These are phyloP conservation scores for Cystobasidium sp. DNA, from an alignment of 1,284 basidiomycete genomes.

Conservation along the genomic window DNA sequence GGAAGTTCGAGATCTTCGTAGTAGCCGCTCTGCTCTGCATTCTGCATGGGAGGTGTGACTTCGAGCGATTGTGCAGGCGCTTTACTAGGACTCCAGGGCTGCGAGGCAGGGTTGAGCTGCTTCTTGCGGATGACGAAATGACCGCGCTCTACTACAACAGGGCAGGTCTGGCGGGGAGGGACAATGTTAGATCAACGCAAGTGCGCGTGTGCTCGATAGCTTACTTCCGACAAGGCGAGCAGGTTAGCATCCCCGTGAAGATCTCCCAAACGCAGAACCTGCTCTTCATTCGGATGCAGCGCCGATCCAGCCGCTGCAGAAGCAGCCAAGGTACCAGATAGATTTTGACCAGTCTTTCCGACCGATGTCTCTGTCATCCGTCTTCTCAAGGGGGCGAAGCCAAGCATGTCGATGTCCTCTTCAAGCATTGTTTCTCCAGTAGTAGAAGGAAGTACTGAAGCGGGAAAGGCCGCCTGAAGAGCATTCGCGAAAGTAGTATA, in stretches of 20 bases:
- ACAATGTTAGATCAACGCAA: not conserved
- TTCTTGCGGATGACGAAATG: conserved; percentile 42
- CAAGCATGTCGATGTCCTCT: conserved; percentile 87
- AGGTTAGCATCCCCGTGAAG: conserved; percentile 74
- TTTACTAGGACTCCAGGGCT: conserved; percentile 36
- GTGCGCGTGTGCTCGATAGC: conserved; percentile 45
- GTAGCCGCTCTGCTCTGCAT: conserved; percentile 4
- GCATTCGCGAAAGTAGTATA: conserved; percentile 72
- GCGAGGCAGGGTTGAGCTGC: conserved; percentile 47
- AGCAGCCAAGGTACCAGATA: conserved; percentile 6
- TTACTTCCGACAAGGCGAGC: conserved; percentile 67
- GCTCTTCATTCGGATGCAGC: conserved; percentile 91
- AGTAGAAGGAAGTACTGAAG: conserved; percentile 64
- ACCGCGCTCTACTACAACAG: conserved; percentile 40
- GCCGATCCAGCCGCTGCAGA: conserved; percentile 23
- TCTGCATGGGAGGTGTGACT: not conserved
- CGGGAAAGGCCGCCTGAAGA: conserved; percentile 72
- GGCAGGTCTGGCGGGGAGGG: conserved; percentile 32
- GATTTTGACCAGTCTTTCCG: conserved; percentile 13
- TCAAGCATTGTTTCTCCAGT: conserved; percentile 71
- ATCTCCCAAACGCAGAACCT: conserved; percentile 89
- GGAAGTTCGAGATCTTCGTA: conserved; percentile 12
- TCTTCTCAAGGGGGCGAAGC: conserved; percentile 79
- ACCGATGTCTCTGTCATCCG: conserved; percentile 53
- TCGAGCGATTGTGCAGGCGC: conserved; percentile 10